Conservation (phyloP, 495 filamentous ascomycete genomes). For the Cryomyces minteri region DNA sequence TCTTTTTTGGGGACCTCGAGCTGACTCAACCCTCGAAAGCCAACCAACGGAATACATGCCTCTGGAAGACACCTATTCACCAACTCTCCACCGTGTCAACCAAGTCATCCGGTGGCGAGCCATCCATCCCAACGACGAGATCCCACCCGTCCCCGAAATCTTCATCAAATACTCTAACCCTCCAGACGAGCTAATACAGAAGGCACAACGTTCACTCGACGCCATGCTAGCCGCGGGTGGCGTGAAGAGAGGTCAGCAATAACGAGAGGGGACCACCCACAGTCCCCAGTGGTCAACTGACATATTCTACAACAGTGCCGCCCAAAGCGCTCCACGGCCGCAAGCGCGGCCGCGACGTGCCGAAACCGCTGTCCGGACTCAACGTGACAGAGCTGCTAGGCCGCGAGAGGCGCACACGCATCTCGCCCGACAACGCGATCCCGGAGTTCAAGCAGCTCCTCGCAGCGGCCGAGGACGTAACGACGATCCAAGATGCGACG, state of each 20-base stretch:
- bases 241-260: constrained; percentile 61
- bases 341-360: constrained; percentile 45
- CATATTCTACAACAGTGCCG: constrained; percentile 38
- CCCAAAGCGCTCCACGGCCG: constrained; percentile 55
- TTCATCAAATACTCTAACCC: constrained; percentile 60
- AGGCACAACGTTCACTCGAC: constrained; percentile 34
- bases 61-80: constrained; percentile 76
- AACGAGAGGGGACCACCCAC: too few relatives aligned
- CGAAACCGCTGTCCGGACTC: constrained; percentile 80
- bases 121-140: constrained; percentile 45
- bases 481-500: constrained; percentile 44
- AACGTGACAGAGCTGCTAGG: constrained; percentile 65
- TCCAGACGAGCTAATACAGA: constrained; percentile 42
- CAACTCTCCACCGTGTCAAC: constrained; percentile 76
- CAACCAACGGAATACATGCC: constrained; percentile 51
- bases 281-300: constrained; percentile 9
- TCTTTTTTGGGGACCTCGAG: too few relatives aligned
- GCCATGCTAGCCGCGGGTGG: constrained; percentile 48
- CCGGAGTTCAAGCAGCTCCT: constrained; percentile 83
- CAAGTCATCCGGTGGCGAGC: constrained; percentile 72
- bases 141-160: constrained; percentile 47
- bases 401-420: constrained; percentile 38
- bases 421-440: constrained; percentile 65
- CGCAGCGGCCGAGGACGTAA: constrained; percentile 37
- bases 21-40: constrained; percentile 18